Evolutionary conservation across 768 basidiomycete genomes (phyloP), one percentile per base, ranked within the genome.

Genomic region (Udeniomyces megalosporus): DNA sequence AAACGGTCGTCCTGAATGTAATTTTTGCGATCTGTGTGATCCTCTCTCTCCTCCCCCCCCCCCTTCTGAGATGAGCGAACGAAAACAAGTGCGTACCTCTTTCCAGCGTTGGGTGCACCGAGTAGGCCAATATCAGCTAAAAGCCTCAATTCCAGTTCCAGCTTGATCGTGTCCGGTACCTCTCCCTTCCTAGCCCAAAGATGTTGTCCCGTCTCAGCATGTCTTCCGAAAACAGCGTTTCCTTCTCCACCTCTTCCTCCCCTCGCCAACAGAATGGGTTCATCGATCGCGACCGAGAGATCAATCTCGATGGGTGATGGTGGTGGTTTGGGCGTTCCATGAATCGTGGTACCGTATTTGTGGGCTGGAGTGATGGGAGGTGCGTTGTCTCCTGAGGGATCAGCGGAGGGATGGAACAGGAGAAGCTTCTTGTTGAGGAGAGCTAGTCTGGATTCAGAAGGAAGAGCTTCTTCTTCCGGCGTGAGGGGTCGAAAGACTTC

Each of bases 81-180:
- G n/a, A n/a, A n/a, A n/a, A n/a, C n/a, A 17, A 17, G 38, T 17
- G 46, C 62, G n/a, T 54, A 70, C 70, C 69, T 69, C 63, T 76
- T 76, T n/a, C 76, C 93, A 0, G 87, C 89, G 68, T 96, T 99
- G 7, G 95, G 95, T 76, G 95, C 83, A 0, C 95, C 95, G 2
- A 99, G 91, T 22, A 99, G 77, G 0, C 89, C 95, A n/a, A 97
- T 78, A 71, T 99, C 93, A 2, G 93, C 90, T 3, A 92, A 78
- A 6, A 93, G 79, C 73, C 96, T 96, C 65, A 99, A 84, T 72
- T 95, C 93, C 15, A 99, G 77, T 22, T 83, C 79, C n/a, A 97
- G 79, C 0, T 85, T 84, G 66, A 92, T 74, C 4, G 81, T 78
- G 68, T 89, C 86, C 20, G 63, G 63, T 8, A 58, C 12, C 86